Evolutionary conservation across 1,139 yeast species (phyloP).

Genomic region (Saccharomyces pastorianus): DNA sequence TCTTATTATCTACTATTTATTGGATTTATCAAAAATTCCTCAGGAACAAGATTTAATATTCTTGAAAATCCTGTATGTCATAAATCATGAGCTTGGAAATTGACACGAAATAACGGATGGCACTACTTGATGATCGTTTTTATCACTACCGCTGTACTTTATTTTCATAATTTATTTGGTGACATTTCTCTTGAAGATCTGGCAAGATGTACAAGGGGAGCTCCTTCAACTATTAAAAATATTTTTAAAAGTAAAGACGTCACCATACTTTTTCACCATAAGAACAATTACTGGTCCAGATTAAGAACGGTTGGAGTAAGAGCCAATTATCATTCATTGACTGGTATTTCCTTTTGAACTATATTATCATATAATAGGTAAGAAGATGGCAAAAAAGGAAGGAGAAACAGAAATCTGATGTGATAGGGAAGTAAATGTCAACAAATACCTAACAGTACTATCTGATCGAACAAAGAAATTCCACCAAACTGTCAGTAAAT

Average conservation of each 20-base stretch:
- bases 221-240: too few relatives aligned
- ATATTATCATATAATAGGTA: too few relatives aligned
- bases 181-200: conserved; percentile 41
- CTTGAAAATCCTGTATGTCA: conserved; percentile 87
- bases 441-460: too few relatives aligned
- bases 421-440: too few relatives aligned
- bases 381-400: too few relatives aligned
- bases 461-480: too few relatives aligned
- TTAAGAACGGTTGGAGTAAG: conserved; percentile 24
- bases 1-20: conserved; percentile 42
- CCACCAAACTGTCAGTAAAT: too few relatives aligned
- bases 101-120: conserved; percentile 95
- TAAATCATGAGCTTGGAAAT: conserved; percentile 87
- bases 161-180: conserved; percentile 20
- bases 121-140: conserved; percentile 33
- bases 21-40: conserved; percentile 76
- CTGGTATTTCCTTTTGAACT: too few relatives aligned
- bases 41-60: conserved; percentile 59
- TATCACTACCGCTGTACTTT: conserved; percentile 9
- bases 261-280: too few relatives aligned
- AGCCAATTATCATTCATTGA: too few relatives aligned
- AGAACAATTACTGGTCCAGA: conserved; percentile 49
- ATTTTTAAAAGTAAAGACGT: too few relatives aligned
- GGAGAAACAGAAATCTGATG: too few relatives aligned
- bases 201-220: conserved; percentile 53